Conservation (phyloP, 2,329 filamentous ascomycete genomes). For the Phialophora verrucosa region DNA sequence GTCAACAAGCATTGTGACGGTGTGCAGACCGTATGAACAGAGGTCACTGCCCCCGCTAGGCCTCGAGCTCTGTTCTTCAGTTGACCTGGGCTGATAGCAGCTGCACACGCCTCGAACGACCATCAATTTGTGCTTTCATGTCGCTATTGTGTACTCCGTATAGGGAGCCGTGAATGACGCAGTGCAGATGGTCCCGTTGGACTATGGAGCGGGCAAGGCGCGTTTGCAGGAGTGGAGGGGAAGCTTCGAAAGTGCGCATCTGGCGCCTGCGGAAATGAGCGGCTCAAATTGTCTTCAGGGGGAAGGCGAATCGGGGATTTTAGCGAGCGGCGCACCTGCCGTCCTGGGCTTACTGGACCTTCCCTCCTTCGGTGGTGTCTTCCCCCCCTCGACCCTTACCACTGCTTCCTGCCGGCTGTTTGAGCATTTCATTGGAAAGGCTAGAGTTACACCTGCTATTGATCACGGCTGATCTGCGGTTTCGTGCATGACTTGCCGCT, state of each 20-base stretch:
- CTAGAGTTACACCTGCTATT: neutral
- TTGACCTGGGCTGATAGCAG: neutral
- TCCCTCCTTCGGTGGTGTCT: neutral
- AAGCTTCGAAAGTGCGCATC: conserved; percentile 9
- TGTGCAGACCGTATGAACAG: neutral
- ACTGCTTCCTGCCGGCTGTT: neutral
- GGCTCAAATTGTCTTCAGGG: conserved; percentile 16
- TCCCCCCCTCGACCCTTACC: neutral
- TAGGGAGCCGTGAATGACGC: neutral
- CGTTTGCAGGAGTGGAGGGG: neutral
- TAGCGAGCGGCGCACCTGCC: conserved; percentile 2
- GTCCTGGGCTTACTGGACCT: neutral
- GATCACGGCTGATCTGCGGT: neutral
- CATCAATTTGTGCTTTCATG: neutral
- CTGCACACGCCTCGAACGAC: neutral
- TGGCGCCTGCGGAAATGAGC: conserved; percentile 24
- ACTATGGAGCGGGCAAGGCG: neutral
- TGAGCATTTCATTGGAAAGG: neutral
- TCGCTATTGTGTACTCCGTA: neutral
- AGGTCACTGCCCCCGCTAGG: too few species aligned
- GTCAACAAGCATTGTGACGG: neutral
- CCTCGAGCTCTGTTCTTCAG: neutral
- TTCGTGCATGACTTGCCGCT: neutral
- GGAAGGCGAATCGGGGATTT: conserved; percentile 8
- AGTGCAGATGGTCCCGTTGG: neutral